These are phyloP conservation scores for Holtermanniella nyarrowii DNA, from an alignment of 768 basidiomycete species.

Conservation along the genomic window DNA sequence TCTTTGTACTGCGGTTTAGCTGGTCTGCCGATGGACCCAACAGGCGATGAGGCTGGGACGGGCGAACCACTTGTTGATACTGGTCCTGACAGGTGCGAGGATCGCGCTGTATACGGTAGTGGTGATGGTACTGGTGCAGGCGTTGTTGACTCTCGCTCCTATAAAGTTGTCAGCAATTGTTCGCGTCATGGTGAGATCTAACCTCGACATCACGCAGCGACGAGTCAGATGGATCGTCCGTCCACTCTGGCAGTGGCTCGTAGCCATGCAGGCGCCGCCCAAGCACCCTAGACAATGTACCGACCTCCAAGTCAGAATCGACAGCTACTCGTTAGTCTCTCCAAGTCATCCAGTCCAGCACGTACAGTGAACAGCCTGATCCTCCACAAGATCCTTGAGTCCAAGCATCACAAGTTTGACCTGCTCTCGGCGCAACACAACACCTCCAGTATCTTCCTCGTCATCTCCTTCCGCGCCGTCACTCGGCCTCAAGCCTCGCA, in stretches of 20 bases:
- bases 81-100: conserved; percentile 3
- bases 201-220: conserved; percentile 54
- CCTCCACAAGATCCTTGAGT: conserved; percentile 47
- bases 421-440: conserved; percentile 72
- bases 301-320: conserved; percentile 46
- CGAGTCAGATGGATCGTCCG: conserved; percentile 72
- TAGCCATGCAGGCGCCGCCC: conserved; percentile 51
- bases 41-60: conserved; percentile 7
- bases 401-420: conserved; percentile 68
- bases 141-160: background rate
- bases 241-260: conserved; percentile 66
- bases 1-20: conserved; percentile 32
- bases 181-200: background rate
- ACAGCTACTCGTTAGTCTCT: conserved; percentile 13
- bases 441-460: conserved; percentile 53
- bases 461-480: conserved; percentile 29
- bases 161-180: background rate
- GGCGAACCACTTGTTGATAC: background rate
- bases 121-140: background rate
- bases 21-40: conserved; percentile 2
- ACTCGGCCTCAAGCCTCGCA: conserved; percentile 47
- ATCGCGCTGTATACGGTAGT: background rate
- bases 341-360: conserved; percentile 28
- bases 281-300: conserved; percentile 57
- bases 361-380: conserved; percentile 34